Evolutionary conservation across 768 basidiomycete genomes (phyloP).

Genomic region (Gautieria morchelliformis): DNA sequence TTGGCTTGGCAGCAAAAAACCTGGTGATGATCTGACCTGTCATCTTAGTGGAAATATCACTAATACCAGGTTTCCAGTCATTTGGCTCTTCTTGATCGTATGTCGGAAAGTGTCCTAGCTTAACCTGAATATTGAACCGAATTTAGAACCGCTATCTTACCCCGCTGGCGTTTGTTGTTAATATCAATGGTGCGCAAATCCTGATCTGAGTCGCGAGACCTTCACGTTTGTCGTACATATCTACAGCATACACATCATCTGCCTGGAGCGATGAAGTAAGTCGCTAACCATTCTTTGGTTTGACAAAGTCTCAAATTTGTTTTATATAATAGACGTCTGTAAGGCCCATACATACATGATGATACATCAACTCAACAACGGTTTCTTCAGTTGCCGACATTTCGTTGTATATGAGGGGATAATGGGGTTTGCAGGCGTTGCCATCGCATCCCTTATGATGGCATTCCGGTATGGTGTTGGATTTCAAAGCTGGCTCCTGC

Average conservation of each 20-base stretch:
- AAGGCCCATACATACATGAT: background rate
- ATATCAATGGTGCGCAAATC: background rate
- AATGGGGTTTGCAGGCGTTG: conserved; percentile 2
- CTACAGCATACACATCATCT: conserved; percentile 1
- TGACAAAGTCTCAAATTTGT: background rate
- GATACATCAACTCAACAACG: background rate
- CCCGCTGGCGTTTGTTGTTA: conserved; percentile 1
- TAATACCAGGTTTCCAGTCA: background rate
- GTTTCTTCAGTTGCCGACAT: background rate
- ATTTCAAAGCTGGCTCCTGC: background rate
- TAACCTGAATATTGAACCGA: background rate
- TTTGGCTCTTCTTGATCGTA: background rate
- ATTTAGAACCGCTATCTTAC: conserved; percentile 4
- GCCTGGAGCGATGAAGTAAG: background rate
- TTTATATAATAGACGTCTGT: background rate
- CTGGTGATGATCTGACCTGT: background rate
- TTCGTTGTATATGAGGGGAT: conserved; percentile 4
- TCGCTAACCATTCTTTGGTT: background rate
- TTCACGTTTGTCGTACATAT: background rate
- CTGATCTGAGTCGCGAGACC: background rate
- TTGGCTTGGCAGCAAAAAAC: background rate
- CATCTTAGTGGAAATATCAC: background rate
- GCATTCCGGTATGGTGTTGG: conserved; percentile 1
- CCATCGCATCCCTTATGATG: conserved; percentile 7
- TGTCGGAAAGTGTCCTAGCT: background rate